A percentile compares a stretch with the other conserved stretches of the same genome.
These are phyloP conservation scores for Scorias spongiosa DNA, from an alignment of 2,329 filamentous ascomycete genomes.

Conservation along the genomic window DNA sequence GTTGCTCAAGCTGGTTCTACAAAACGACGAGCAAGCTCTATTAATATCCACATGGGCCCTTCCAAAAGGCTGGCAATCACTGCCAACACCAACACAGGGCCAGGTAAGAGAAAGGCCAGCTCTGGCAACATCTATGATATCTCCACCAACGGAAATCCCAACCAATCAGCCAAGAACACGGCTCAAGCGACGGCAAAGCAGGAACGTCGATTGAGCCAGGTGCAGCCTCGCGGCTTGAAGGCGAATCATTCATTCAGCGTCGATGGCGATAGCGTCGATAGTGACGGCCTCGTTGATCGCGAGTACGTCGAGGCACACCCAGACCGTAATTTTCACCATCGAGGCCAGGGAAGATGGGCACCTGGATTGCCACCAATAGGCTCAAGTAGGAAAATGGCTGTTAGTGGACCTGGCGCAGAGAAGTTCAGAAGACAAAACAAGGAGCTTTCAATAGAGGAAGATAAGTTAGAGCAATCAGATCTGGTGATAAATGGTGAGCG, in stretches of 20 bases:
- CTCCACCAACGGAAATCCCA: no score
- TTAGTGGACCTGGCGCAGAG: constrained; percentile 13
- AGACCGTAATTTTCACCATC: constrained; percentile 14
- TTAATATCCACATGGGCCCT: no score
- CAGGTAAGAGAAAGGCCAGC: no score
- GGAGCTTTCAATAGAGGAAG: not conserved
- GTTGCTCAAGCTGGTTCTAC: not conserved
- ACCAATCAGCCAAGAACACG: no score
- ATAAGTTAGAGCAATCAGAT: not conserved
- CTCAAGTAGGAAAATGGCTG: constrained; percentile 9
- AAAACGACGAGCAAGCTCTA: no score
- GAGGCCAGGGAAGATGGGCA: constrained; percentile 18
- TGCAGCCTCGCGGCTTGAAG: not conserved
- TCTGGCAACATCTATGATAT: no score
- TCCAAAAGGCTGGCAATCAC: no score
- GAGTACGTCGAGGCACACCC: constrained; percentile 15
- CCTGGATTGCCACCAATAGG: constrained; percentile 14
- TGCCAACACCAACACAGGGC: no score
- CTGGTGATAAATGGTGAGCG: constrained; percentile 3
- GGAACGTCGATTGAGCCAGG: not conserved
- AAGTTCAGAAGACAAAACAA: not conserved
- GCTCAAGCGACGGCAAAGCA: no score
- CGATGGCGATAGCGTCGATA: constrained; percentile 4
- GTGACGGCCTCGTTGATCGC: constrained; percentile 7
- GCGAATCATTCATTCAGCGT: not conserved